phyloP scores from a whole-genome alignment of 2,329 filamentous ascomycete species.

The Colletotrichum camelliae region DNA sequence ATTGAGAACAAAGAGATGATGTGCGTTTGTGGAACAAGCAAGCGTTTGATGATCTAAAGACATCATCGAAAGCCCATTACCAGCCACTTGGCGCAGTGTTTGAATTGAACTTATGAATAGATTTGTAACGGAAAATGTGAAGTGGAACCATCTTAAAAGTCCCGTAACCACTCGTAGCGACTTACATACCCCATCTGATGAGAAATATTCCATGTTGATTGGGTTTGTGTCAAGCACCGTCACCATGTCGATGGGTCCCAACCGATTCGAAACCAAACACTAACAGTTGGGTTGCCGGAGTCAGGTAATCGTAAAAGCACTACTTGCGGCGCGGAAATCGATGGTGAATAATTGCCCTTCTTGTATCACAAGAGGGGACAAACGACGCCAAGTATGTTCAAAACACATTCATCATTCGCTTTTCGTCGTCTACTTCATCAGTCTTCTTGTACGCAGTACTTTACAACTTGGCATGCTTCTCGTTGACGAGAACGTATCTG shows the following conservation, averaged over 20 bases:
- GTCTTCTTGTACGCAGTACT: neutral
- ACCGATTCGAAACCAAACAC: neutral
- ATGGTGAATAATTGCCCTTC: neutral
- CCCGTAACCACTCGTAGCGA: fast-evolving
- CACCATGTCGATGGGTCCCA: neutral
- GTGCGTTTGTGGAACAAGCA: neutral
- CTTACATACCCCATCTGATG: fast-evolving
- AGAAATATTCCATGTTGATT: neutral
- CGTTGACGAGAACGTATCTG: slow-evolving; percentile 46
- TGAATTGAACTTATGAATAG: neutral
- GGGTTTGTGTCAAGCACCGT: neutral
- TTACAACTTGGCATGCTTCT: slow-evolving; percentile 27
- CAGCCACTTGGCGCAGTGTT: neutral
- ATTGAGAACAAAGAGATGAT: neutral
- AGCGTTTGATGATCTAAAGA: neutral
- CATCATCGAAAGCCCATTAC: neutral
- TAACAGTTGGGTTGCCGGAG: fast-evolving
- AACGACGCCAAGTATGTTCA: neutral
- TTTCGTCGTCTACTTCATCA: neutral
- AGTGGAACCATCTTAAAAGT: neutral
- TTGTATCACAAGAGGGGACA: neutral
- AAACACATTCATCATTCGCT: neutral
- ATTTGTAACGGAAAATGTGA: neutral
- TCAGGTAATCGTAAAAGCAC: neutral
- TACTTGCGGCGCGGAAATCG: neutral